These are phyloP conservation scores for Coniochaeta pulveracea DNA, from an alignment of 2,329 filamentous ascomycete species.

Conservation along the genomic window DNA sequence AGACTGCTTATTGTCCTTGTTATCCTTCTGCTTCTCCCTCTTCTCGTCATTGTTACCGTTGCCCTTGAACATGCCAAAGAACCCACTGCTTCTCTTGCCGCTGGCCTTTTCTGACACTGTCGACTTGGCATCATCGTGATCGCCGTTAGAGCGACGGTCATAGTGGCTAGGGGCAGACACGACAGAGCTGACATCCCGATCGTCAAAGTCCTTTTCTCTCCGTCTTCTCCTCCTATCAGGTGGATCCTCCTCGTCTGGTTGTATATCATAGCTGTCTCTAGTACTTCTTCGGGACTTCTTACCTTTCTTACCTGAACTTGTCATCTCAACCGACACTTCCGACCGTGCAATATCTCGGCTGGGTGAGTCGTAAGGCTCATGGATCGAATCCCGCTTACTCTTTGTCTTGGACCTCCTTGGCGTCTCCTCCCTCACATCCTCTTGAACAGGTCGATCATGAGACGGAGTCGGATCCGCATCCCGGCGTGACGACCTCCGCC, in stretches of 20 bases:
- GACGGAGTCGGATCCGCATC: constrained; percentile 9
- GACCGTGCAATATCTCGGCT: constrained; percentile 23
- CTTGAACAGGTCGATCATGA: constrained; percentile 15
- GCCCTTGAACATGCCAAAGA: constrained; percentile 37
- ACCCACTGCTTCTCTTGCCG: constrained; percentile 26
- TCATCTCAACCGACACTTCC: constrained; percentile 23
- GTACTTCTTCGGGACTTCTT: constrained; percentile 22
- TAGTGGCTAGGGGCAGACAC: constrained; percentile 30
- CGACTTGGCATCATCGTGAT: constrained; percentile 35
- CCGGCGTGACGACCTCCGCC: constrained; percentile 9
- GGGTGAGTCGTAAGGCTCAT: constrained; percentile 16
- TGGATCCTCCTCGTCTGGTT: constrained; percentile 24
- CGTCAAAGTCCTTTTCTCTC: too few species aligned
- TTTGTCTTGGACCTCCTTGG: constrained; percentile 20
- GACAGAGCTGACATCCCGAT: constrained; percentile 36
- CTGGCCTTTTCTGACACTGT: constrained; percentile 25
- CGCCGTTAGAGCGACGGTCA: constrained; percentile 26
- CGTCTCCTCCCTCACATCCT: constrained; percentile 18
- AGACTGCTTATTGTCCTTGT: constrained; percentile 35
- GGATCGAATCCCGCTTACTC: constrained; percentile 16
- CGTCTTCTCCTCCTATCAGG: constrained; percentile 25
- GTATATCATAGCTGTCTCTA: constrained; percentile 21
- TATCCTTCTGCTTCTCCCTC: constrained; percentile 21
- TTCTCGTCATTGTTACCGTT: constrained; percentile 25
- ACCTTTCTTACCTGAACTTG: constrained; percentile 19